Evolutionary conservation across 306 rosid genomes (phyloP), one percentile per base, ranked within the genome.

Genomic region (Cicer judaicum): DNA sequence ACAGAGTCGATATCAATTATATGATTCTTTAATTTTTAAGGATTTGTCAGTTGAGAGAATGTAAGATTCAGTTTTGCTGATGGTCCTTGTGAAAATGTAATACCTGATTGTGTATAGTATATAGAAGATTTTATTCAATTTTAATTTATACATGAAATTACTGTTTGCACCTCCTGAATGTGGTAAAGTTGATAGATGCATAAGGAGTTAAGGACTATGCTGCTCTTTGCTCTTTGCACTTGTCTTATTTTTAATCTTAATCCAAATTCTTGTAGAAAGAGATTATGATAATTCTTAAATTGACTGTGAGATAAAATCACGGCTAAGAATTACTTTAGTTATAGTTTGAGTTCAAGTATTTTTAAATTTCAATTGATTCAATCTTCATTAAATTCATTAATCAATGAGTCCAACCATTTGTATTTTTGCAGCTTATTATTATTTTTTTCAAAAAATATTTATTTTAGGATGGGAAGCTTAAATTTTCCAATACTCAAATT

Each of bases 21-120:
- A 86, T 66, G 81, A 91, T 91, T 91, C 92, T 87, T 91, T 85
- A 24, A 86, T 91, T 88, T 83, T 79, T 75, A 64, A 79, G 88
- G 81, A 49, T 76, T 76, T 78, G 70, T 81, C 66, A 56, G 80
- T 68, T 74, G 16, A 78, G 57, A 56, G 13, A 59, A 64, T 74
- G 80, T 64, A 66, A 70, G 70, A 64, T 63, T 69, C 69, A 68
- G 38, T 82, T 81, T 78, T 73, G 83, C 80, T 62, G 68, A 73
- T 66, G 70, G 79, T 82, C 85, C 85, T 82, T 34, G 55, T 73
- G 7, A 8, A 67, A 19, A 41, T 77, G 73, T 77, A 77, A 72
- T 77, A 59, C 76, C 70, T 24, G 73, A 82, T 44, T 71, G 54
- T 78, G 80, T 79, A 74, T 71, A 82, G 38, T 55, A 55, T 57